Percentiles rank a stretch among this genome's conserved stretches.
phyloP scores from a whole-genome alignment of 352 stramenopile genomes.

The Hyaloperonospora brassicae region DNA sequence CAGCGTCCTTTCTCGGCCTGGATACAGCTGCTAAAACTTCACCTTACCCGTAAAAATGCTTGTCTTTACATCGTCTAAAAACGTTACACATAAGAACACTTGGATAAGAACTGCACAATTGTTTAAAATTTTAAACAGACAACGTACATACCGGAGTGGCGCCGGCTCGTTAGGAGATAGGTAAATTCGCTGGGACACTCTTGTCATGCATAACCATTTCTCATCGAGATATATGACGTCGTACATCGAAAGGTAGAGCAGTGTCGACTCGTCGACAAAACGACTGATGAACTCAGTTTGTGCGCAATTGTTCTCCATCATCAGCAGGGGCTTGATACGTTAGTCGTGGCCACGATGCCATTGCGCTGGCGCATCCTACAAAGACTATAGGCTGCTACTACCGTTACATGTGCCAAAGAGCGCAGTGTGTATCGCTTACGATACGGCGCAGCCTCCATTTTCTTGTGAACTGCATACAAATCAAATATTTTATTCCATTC shows the following conservation, averaged over 20 bases:
- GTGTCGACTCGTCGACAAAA: constrained; percentile 1
- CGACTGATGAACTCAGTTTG: neutral
- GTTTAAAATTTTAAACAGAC: neutral
- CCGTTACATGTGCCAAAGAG: neutral
- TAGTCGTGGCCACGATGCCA: neutral
- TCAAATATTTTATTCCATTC: neutral
- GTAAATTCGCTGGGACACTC: too few species aligned
- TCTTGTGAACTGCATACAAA: neutral
- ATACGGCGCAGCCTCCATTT: neutral
- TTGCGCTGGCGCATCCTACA: neutral
- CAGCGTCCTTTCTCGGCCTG: neutral
- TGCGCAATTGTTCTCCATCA: neutral
- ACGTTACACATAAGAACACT: neutral
- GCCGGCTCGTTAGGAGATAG: too few species aligned
- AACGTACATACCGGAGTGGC: too few species aligned
- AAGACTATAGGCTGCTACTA: neutral
- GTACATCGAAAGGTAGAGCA: constrained; percentile 4
- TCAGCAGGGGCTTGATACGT: constrained; percentile 6
- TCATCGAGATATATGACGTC: neutral
- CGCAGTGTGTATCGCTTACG: neutral
- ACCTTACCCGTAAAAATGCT: constrained; percentile 5
- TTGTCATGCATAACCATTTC: too few species aligned
- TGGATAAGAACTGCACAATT: neutral
- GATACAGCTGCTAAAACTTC: neutral
- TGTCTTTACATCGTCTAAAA: neutral